Percentiles rank a stretch among this genome's conserved stretches.
phyloP scores from a whole-genome alignment of 2,329 filamentous ascomycete species.

The Alternaria alternata region DNA sequence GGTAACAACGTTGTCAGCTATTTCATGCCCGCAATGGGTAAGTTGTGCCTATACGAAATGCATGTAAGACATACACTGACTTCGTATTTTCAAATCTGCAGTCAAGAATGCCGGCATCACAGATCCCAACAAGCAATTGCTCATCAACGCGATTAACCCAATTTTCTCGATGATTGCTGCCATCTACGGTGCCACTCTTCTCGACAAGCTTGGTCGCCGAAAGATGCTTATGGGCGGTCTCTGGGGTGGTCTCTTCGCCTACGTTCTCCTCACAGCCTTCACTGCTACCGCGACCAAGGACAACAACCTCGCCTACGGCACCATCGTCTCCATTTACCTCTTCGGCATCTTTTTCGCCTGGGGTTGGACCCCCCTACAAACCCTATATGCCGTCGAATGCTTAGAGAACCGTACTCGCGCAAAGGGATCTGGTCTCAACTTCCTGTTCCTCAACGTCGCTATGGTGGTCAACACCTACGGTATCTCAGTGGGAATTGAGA shows the following conservation, averaged over 20 bases:
- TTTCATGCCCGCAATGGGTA: constrained; percentile 33
- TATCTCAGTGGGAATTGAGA: constrained; percentile 43
- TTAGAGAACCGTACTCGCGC: constrained; percentile 51
- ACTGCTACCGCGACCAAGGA: constrained; percentile 36
- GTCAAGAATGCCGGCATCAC: neutral
- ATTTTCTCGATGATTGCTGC: constrained; percentile 51
- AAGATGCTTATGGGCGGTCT: constrained; percentile 51
- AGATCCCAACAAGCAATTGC: constrained; percentile 47
- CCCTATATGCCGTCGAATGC: constrained; percentile 51
- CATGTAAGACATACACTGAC: too few relatives aligned
- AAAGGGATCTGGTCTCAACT: constrained; percentile 48
- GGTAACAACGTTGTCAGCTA: constrained; percentile 50
- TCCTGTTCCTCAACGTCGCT: constrained; percentile 45
- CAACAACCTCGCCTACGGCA: constrained; percentile 48
- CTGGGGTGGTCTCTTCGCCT: constrained; percentile 44
- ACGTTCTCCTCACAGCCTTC: constrained; percentile 49
- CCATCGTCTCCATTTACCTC: constrained; percentile 52
- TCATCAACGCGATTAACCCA: constrained; percentile 54
- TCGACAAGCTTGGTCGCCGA: constrained; percentile 44
- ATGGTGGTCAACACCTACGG: constrained; percentile 48
- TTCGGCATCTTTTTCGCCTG: constrained; percentile 53
- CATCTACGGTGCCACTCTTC: constrained; percentile 50
- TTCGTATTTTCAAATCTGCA: too few relatives aligned
- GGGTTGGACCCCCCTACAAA: constrained; percentile 53
- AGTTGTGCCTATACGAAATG: too few relatives aligned